Evolutionary conservation across 202 grass and related monocot genomes (phyloP).

Genomic region (Elaeis oleifera): DNA sequence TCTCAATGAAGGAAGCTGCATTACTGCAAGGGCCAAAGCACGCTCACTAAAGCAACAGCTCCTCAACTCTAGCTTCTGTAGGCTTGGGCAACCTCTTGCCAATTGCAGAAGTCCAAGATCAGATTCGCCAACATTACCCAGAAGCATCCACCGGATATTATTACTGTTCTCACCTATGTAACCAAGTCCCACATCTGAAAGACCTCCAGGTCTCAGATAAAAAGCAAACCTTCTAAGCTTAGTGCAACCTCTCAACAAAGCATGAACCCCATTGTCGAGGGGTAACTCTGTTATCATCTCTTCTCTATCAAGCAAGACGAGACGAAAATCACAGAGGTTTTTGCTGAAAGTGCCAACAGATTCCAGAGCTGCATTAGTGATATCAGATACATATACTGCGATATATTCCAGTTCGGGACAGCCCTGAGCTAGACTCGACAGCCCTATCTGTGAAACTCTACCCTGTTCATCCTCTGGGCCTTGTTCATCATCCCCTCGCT

Average conservation of each 20-base stretch:
- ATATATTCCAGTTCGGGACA: slow-evolving; percentile 74
- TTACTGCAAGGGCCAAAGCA: slow-evolving; percentile 57
- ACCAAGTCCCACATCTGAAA: slow-evolving; percentile 72
- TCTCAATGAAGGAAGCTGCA: slow-evolving; percentile 58
- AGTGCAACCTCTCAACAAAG: slow-evolving; percentile 67
- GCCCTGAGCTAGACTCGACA: slow-evolving; percentile 57
- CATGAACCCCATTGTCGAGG: slow-evolving; percentile 67
- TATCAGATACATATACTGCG: slow-evolving; percentile 80
- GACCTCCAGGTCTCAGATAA: slow-evolving; percentile 77
- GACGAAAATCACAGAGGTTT: slow-evolving; percentile 81
- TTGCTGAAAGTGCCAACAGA: slow-evolving; percentile 47
- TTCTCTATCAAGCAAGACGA: slow-evolving; percentile 78
- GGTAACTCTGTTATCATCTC: slow-evolving; percentile 44
- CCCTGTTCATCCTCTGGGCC: slow-evolving; percentile 76
- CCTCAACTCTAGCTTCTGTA: slow-evolving; percentile 93
- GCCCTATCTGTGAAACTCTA: slow-evolving; percentile 61
- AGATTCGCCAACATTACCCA: slow-evolving; percentile 75
- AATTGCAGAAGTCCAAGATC: slow-evolving; percentile 55
- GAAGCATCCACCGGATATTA: slow-evolving; percentile 65
- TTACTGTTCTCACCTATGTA: slow-evolving; percentile 72
- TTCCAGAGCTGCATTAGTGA: slow-evolving; percentile 81
- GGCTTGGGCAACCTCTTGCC: slow-evolving; percentile 46
- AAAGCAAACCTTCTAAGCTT: slow-evolving; percentile 84
- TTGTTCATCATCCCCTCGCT: slow-evolving; percentile 81
- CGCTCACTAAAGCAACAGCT: slow-evolving; percentile 75